Conservation (phyloP, 371 early-diverging fungal genomes). For the Mortierella sp. region DNA sequence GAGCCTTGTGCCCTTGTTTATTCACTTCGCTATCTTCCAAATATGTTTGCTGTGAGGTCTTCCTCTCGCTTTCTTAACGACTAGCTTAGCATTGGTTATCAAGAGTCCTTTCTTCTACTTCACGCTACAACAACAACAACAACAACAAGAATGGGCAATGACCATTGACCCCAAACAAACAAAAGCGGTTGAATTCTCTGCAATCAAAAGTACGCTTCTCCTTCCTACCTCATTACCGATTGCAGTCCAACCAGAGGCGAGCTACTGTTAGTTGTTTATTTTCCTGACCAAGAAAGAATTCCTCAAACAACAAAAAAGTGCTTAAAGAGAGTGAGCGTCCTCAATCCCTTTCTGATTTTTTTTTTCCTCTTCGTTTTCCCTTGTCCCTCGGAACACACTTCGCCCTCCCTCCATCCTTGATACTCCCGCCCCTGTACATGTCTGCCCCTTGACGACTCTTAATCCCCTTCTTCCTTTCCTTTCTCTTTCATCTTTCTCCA, state of each 20-base stretch:
- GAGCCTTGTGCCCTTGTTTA: background rate
- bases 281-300: background rate
- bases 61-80: background rate
- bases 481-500: background rate
- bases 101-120: background rate
- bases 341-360: background rate
- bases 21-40: background rate
- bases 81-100: background rate
- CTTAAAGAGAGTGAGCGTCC: background rate
- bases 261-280: background rate
- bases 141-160: background rate
- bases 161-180: background rate
- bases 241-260: too few species aligned
- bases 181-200: slow-evolving; percentile 27
- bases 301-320: background rate
- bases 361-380: background rate
- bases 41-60: too few species aligned
- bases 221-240: background rate
- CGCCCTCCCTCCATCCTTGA: background rate
- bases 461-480: too few species aligned
- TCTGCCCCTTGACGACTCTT: background rate
- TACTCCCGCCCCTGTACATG: background rate
- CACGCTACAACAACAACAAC: background rate
- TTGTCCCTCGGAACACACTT: slow-evolving; percentile 6
- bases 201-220: slow-evolving; percentile 1